Evolutionary conservation across 139 green algal species (phyloP).

Genomic region (Eudorina sp.): DNA sequence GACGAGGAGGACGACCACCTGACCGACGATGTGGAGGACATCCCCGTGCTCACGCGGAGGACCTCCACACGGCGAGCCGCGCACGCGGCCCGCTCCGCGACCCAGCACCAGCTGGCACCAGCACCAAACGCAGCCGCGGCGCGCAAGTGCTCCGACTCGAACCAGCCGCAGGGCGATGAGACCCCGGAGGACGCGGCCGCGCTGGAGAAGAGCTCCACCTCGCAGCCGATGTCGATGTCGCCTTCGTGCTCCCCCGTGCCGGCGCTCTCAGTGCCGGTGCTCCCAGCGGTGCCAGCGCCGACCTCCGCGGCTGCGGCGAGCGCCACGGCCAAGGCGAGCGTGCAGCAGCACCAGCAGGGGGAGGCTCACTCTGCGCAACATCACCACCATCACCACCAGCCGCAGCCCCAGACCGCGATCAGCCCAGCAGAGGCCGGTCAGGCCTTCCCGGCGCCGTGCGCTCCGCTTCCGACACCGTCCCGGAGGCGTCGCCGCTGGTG

Average conservation of each 20-base stretch:
- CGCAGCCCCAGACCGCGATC: neutral
- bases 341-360: too few species aligned
- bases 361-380: neutral
- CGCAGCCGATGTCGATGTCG: slow-evolving; percentile 6
- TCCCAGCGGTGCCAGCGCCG: neutral
- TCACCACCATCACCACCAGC: neutral
- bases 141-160: neutral
- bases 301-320: too few species aligned
- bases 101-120: neutral
- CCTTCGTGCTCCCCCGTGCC: neutral
- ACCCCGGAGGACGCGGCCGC: neutral
- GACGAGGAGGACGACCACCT: slow-evolving; percentile 1
- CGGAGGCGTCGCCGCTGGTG: neutral
- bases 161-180: neutral
- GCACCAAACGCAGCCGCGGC: neutral
- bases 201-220: neutral
- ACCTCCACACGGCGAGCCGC: neutral
- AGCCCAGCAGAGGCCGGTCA: too few species aligned
- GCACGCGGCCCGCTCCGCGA: neutral
- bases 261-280: neutral
- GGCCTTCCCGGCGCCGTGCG: too few species aligned
- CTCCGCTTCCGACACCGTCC: neutral
- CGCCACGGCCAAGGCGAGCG: too few species aligned
- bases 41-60: neutral
- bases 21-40: neutral